Evolutionary conservation across 2,329 filamentous ascomycete species (phyloP).

Genomic region (Fusarium avenaceum): DNA sequence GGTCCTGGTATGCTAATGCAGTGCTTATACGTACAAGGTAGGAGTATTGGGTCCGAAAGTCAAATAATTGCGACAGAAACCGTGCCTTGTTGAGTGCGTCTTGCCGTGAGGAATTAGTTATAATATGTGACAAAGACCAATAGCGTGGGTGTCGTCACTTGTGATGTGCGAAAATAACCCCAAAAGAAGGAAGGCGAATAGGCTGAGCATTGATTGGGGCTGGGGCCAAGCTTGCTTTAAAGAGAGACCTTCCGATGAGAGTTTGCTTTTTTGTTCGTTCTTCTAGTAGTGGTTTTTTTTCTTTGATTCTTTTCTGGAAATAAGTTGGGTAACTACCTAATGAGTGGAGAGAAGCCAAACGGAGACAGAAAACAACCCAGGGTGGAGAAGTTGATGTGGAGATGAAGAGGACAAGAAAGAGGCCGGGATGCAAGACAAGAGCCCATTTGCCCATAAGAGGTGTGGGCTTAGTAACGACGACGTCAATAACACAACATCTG

Average conservation of each 20-base stretch:
- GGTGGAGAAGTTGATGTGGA: constrained; percentile 43
- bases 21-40: constrained; percentile 16
- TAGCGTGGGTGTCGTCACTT: constrained; percentile 39
- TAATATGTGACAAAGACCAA: constrained; percentile 1
- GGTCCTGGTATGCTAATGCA: constrained; percentile 31
- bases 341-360: constrained; percentile 30
- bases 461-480: constrained; percentile 30
- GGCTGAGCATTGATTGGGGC: constrained; percentile 22
- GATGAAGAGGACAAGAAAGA: constrained; percentile 34
- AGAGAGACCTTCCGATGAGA: constrained; percentile 30
- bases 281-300: constrained; percentile 14
- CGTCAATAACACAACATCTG: constrained; percentile 37
- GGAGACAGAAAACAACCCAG: constrained; percentile 31
- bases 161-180: constrained; percentile 27
- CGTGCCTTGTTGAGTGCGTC: constrained; percentile 2
- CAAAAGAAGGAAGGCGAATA: constrained; percentile 39
- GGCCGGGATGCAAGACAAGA: constrained; percentile 28
- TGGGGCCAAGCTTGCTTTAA: constrained; percentile 43
- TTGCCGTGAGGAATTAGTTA: background rate
- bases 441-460: constrained; percentile 2
- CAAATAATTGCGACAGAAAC: constrained; percentile 16
- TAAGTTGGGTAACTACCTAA: constrained; percentile 27
- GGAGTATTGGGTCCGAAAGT: constrained; percentile 22
- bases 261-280: constrained; percentile 6
- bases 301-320: background rate